Conservation (phyloP, 306 rosid species). For the Quercus ilex region DNA sequence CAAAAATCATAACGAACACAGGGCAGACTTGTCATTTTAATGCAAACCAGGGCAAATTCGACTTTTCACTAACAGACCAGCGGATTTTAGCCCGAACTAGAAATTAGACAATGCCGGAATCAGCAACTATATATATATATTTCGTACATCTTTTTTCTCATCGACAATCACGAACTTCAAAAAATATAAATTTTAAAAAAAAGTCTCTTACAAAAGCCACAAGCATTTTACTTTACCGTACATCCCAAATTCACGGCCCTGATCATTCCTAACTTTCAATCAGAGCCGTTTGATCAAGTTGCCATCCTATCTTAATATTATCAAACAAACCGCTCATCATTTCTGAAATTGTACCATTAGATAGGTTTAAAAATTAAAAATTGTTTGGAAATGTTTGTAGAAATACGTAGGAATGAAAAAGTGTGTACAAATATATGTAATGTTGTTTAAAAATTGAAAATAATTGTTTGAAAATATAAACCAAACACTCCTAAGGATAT, state of each 20-base stretch:
- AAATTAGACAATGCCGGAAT: background rate
- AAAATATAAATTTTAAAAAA: background rate
- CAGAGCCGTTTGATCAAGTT: conserved; percentile 30
- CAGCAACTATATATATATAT: conserved; percentile 9
- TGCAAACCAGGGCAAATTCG: conserved; percentile 1
- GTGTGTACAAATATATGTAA: too few relatives aligned
- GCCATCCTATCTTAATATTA: conserved; percentile 13
- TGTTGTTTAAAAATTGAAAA: too few relatives aligned
- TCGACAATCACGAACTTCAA: background rate
- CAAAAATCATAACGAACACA: too few relatives aligned
- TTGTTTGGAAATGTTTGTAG: too few relatives aligned
- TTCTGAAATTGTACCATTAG: background rate
- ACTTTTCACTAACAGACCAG: background rate
- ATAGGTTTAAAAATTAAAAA: too few relatives aligned
- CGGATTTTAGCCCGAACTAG: background rate
- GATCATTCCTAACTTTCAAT: conserved; percentile 20
- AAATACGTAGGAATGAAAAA: too few relatives aligned
- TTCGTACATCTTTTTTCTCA: background rate
- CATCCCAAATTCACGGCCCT: conserved; percentile 20
- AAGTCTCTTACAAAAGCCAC: conserved; percentile 37
- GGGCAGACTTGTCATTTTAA: too few relatives aligned
- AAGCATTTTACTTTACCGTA: conserved; percentile 31
- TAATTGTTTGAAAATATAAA: too few relatives aligned
- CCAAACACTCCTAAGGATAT: too few relatives aligned
- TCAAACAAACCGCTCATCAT: conserved; percentile 17